Evolutionary conservation across 306 rosid species (phyloP).

Genomic region (Coriaria nepalensis): DNA sequence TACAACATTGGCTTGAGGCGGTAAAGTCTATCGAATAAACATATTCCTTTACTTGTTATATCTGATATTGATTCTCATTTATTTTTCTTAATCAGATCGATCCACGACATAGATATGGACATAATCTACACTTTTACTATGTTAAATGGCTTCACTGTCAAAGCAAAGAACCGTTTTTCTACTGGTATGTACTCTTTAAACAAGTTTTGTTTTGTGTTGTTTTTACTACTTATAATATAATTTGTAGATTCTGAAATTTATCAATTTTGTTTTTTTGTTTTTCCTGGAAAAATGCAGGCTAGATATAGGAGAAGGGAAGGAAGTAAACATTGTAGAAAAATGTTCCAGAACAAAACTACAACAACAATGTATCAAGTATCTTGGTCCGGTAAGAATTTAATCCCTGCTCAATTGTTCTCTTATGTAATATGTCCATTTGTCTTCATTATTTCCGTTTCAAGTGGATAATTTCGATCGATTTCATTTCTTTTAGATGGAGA

Average conservation of each 20-base stretch:
- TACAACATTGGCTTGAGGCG: slow-evolving; percentile 99
- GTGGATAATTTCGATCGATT: slow-evolving; percentile 8
- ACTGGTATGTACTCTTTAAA: slow-evolving; percentile 49
- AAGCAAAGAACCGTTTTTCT: slow-evolving; percentile 92
- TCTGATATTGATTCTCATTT: slow-evolving; percentile 17
- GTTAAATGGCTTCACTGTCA: slow-evolving; percentile 80
- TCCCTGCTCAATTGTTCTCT: slow-evolving; percentile 8
- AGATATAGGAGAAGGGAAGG: slow-evolving; percentile 96
- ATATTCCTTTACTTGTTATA: slow-evolving; percentile 5
- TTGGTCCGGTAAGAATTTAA: slow-evolving; percentile 76
- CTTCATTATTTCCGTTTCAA: neutral
- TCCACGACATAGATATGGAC: slow-evolving; percentile 97
- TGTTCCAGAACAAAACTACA: slow-evolving; percentile 77
- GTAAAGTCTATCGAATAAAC: slow-evolving; percentile 35
- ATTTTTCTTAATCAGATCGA: slow-evolving; percentile 51
- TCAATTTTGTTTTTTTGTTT: slow-evolving; percentile 7
- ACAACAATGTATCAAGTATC: slow-evolving; percentile 87
- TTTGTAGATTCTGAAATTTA: too few species aligned
- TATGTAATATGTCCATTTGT: neutral
- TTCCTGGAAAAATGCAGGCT: slow-evolving; percentile 63
- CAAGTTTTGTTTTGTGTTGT: neutral
- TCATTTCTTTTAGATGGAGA: slow-evolving; percentile 57
- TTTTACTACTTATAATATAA: too few species aligned
- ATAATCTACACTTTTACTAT: slow-evolving; percentile 81
- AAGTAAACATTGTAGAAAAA: slow-evolving; percentile 60